Percentiles rank a stretch among this genome's conserved stretches.
These are phyloP conservation scores for Penicillium chermesinum DNA, from an alignment of 495 filamentous ascomycete species.

Conservation along the genomic window DNA sequence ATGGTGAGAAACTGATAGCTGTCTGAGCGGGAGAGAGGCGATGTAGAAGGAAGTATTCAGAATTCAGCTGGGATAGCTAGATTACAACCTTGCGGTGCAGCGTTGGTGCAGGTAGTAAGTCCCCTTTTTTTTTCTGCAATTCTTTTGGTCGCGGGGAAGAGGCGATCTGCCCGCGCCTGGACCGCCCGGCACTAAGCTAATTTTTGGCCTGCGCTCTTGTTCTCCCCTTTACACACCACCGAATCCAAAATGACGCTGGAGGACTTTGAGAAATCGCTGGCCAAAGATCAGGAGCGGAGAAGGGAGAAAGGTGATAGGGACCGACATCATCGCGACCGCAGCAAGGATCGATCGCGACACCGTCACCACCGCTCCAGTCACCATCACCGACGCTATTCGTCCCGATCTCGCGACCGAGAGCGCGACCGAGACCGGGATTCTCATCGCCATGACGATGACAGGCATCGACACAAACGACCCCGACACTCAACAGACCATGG, in stretches of 20 bases:
- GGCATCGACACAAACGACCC: constrained; percentile 52
- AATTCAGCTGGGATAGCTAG: too few species aligned
- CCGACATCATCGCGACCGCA: constrained; percentile 34
- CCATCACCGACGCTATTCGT: constrained; percentile 44
- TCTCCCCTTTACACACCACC: constrained; percentile 4
- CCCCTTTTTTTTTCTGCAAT: constrained; percentile 26
- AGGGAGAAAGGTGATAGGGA: constrained; percentile 33
- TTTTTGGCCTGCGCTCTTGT: constrained; percentile 3
- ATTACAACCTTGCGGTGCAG: not conserved
- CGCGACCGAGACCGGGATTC: constrained; percentile 30
- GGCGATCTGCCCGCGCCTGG: constrained; percentile 23
- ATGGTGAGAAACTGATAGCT: constrained; percentile 21
- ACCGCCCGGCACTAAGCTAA: constrained; percentile 38
- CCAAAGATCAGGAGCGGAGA: constrained; percentile 34
- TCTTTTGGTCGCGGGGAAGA: constrained; percentile 31
- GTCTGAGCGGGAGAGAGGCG: not conserved
- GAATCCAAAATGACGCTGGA: constrained; percentile 44
- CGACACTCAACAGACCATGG: constrained; percentile 42
- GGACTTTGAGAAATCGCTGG: constrained; percentile 50
- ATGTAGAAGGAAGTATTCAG: too few species aligned
- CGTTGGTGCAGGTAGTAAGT: constrained; percentile 12
- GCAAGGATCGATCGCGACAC: constrained; percentile 34
- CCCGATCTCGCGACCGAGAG: constrained; percentile 35
- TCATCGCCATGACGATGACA: constrained; percentile 36
- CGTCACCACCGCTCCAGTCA: constrained; percentile 35